Conservation (phyloP, 768 basidiomycete species). For the Psilocybe subaeruginosa region DNA sequence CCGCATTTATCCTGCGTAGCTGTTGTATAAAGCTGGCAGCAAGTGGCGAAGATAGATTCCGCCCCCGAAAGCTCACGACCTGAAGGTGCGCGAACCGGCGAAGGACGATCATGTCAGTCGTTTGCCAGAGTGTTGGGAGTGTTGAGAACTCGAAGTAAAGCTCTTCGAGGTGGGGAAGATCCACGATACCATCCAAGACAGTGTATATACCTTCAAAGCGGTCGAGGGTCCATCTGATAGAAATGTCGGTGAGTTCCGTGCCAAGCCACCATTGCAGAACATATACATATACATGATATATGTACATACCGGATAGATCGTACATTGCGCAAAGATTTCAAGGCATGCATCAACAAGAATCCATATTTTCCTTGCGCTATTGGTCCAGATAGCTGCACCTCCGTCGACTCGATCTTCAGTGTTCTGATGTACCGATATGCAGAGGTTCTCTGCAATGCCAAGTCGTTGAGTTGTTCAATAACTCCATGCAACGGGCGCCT, state of each 20-base stretch:
- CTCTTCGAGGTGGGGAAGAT: slow-evolving; percentile 8
- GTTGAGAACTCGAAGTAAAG: slow-evolving; percentile 3
- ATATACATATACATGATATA: background rate
- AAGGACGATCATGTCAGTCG: background rate
- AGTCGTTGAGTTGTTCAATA: background rate
- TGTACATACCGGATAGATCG: slow-evolving; percentile 4
- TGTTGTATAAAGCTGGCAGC: background rate
- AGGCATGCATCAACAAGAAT: background rate
- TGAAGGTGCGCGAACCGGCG: slow-evolving; percentile 1
- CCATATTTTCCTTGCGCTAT: background rate
- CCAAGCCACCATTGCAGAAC: no score
- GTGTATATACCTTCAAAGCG: background rate
- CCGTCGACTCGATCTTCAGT: slow-evolving; percentile 3
- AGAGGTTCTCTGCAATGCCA: background rate
- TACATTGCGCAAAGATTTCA: slow-evolving; percentile 7
- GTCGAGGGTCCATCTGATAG: slow-evolving; percentile 4
- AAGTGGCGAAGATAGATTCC: background rate
- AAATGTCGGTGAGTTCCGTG: background rate
- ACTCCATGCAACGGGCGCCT: background rate
- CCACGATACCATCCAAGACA: background rate
- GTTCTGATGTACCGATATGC: slow-evolving; percentile 1
- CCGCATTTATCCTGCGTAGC: background rate
- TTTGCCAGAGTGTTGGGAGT: background rate
- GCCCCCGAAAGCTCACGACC: background rate
- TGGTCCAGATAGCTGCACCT: background rate